These are phyloP conservation scores for Cairneyella variabilis DNA, from an alignment of 495 filamentous ascomycete genomes.

Conservation along the genomic window DNA sequence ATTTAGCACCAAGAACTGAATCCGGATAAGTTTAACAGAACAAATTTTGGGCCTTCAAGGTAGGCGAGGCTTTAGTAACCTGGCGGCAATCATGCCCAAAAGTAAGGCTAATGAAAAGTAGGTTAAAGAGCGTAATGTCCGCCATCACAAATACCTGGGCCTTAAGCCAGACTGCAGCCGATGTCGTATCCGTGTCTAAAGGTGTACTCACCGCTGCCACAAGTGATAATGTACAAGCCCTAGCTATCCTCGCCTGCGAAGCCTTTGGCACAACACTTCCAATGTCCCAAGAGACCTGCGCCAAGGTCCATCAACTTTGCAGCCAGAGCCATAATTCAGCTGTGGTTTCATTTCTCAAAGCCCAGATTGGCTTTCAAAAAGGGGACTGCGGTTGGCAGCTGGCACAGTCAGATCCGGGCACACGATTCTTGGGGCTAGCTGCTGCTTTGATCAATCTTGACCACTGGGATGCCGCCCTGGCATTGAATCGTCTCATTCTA, in stretches of 20 bases:
- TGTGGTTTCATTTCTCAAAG: background rate
- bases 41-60: too few species aligned
- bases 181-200: background rate
- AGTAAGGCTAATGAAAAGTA: too few species aligned
- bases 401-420: background rate
- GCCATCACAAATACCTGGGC: background rate
- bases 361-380: background rate
- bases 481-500: background rate
- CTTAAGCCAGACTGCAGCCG: background rate
- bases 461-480: background rate
- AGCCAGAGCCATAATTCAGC: background rate
- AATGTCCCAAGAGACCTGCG: background rate
- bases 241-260: background rate
- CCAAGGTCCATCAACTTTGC: background rate
- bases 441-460: background rate
- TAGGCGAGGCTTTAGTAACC: too few species aligned
- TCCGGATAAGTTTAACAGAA: too few species aligned
- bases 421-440: background rate
- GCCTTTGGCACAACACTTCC: background rate
- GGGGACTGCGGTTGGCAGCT: background rate
- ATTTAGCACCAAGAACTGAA: too few species aligned
- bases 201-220: background rate
- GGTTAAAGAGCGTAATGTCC: too few species aligned
- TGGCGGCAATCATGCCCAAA: too few species aligned
- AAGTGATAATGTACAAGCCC: background rate